Evolutionary conservation across 139 green algal species (phyloP), one percentile per base, ranked within the genome.

Genomic region (Pleodorina starrii): DNA sequence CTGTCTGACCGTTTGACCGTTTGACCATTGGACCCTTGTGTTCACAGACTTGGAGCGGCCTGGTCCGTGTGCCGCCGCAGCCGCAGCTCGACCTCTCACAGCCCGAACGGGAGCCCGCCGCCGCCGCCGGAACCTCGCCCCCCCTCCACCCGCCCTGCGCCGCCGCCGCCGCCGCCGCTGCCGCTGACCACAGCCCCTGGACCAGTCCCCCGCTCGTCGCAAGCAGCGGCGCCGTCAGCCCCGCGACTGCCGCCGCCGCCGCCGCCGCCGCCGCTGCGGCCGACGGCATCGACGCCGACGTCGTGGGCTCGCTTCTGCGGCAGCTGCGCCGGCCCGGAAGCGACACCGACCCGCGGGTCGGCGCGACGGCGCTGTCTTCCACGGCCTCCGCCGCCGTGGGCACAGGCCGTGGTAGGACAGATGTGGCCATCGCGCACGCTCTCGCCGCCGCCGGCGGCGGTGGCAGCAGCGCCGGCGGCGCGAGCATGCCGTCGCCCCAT

Each of bases 21-120:
- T n/a, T n/a, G n/a, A n/a, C n/a, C n/a, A n/a, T n/a, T n/a, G n/a
- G n/a, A n/a, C n/a, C n/a, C n/a, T n/a, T n/a, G n/a, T n/a, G n/a
- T n/a, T n/a, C 32, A 2, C 77, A 85, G 81, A 29, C 43, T 16
- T 87, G 82, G 63, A 88, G n/a, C n/a, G 82, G 82, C 19, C 82
- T 88, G 21, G 82, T 88, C 19, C 69, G 82, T 48, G 69, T 88
- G 82, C 82, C 82, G 5, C 63, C 63, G 19, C 35, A 40, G 5
- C 63, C 63, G 19, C 35, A 40, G 5, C 21, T 88, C 10, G 63
- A 88, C 66, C 44, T 88, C 5, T 27, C 68, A 32, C 68, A 48
- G 68, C 35, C 68, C 2, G 68, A 76, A 27, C 5, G n/a, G n/a
- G n/a, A n/a, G n/a, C n/a, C 19, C 14, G 57, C 17, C 57, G 29